phyloP scores from a whole-genome alignment of 495 filamentous ascomycete species.

The Talaromyces trachyspermus region DNA sequence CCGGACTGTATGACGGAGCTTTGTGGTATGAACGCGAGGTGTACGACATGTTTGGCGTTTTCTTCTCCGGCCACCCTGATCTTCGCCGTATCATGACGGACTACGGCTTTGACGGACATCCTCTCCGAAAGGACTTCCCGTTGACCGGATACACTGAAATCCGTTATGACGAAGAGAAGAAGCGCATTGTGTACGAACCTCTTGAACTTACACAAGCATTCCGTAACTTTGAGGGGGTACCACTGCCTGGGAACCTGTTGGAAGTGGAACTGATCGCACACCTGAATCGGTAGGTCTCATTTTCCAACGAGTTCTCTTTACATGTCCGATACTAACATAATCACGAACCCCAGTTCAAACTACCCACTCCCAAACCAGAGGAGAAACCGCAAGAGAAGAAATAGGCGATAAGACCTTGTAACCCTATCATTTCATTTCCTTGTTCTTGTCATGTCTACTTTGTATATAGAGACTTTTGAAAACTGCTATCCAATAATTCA shows the following conservation, averaged over 20 bases:
- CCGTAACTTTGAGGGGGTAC: constrained; percentile 94
- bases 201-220: constrained; percentile 98
- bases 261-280: constrained; percentile 66
- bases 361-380: constrained; percentile 92
- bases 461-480: constrained; percentile 5
- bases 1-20: constrained; percentile 81
- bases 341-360: constrained; percentile 56
- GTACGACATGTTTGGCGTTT: constrained; percentile 96
- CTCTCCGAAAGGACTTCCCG: constrained; percentile 95
- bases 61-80: constrained; percentile 93
- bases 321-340: constrained; percentile 6
- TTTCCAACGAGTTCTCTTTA: constrained; percentile 3
- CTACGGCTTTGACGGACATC: constrained; percentile 98
- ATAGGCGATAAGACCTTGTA: constrained; percentile 45
- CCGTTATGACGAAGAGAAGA: constrained; percentile 98
- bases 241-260: constrained; percentile 76
- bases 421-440: constrained; percentile 20
- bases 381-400: constrained; percentile 91
- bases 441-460: constrained; percentile 23
- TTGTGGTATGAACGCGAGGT: constrained; percentile 99
- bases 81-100: constrained; percentile 98
- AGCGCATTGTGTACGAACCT: constrained; percentile 95
- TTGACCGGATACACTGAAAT: constrained; percentile 98
- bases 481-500: background rate
- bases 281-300: constrained; percentile 57